These are phyloP conservation scores for Cyclocybe aegerita DNA, from an alignment of 768 basidiomycete species.

Conservation along the genomic window DNA sequence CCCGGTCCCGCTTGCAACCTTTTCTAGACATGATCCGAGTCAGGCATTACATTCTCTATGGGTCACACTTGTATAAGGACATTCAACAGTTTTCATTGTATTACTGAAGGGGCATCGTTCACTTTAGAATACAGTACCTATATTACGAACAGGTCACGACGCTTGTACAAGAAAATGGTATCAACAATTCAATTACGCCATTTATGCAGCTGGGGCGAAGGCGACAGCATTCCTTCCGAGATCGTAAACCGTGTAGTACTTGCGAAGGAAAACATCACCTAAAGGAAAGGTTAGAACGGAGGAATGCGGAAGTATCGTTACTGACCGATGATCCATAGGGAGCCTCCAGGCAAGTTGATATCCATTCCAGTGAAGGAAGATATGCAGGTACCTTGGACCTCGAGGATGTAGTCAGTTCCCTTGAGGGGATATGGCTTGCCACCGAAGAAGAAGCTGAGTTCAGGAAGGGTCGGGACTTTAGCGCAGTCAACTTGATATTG, in stretches of 20 bases:
- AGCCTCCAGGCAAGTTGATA: conserved; percentile 75
- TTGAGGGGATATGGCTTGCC: conserved; percentile 79
- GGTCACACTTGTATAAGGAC: too few species aligned
- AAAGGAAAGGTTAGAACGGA: conserved; percentile 1
- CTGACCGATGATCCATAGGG: conserved; percentile 90
- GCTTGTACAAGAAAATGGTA: too few species aligned
- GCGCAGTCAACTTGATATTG: conserved; percentile 91
- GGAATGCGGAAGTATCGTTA: background rate
- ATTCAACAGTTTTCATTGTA: too few species aligned
- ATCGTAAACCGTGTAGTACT: conserved; percentile 91
- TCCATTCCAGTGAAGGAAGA: conserved; percentile 92
- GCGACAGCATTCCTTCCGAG: conserved; percentile 78
- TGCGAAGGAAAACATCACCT: conserved; percentile 92
- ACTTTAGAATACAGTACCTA: background rate
- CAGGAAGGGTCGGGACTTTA: conserved; percentile 81
- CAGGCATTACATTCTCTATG: too few species aligned
- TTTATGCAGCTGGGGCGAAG: conserved; percentile 55
- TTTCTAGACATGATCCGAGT: too few species aligned
- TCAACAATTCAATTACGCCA: background rate
- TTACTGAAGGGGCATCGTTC: background rate
- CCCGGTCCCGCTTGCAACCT: too few species aligned
- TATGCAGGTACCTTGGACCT: conserved; percentile 91
- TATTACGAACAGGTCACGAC: background rate
- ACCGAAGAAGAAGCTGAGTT: conserved; percentile 79
- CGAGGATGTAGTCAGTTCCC: conserved; percentile 85